Evolutionary conservation across 352 stramenopile species (phyloP), one percentile per base, ranked within the genome.

Genomic region (Phytophthora palmivora): DNA sequence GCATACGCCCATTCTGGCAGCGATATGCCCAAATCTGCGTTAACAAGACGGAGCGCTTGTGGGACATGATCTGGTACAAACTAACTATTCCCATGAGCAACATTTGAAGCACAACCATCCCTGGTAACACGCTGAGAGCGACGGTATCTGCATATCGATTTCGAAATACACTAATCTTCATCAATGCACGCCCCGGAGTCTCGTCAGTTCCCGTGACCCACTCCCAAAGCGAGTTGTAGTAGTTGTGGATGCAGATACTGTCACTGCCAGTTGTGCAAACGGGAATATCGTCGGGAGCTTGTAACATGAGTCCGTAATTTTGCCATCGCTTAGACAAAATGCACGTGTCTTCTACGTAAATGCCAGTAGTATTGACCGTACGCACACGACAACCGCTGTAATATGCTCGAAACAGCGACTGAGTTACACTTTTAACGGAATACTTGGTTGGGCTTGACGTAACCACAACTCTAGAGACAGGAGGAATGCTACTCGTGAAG

Each of bases 21-120:
- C 66, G 65, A 37, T 74, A 74, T 11, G 66, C 66, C 66, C 66
- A 74, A 19, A 74, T 74, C 33, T 74, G 66, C 10, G 66, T 74
- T 1, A 74, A 15, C 33, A 74, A 33, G 12, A 71, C 66, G 0
- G 66, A 74, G 7, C 60, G 12, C 22, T 70, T 70, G 53, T 74
- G 66, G 4, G 44, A 60, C 66, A 74, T 74, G 3, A 67, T 58
- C 8, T 74, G 66, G 32, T 74, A 70, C 39, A 74, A 19, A 34
- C 48, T 67, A 8, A 74, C 41, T 9, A 70, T 45, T 33, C 66
- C 60, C 60, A 74, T 74, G 8, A 74, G 49, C 16, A 74, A 26
- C 36, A 74, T 71, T 37, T 71, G 66, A 0, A 74, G 21, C 49
- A 74, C 38, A 1, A 71, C 66, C 53, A 74, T 56, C 0, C 66